Evolutionary conservation across 768 basidiomycete species (phyloP), one percentile per base, ranked within the genome.

Genomic region (Suillus sp.): DNA sequence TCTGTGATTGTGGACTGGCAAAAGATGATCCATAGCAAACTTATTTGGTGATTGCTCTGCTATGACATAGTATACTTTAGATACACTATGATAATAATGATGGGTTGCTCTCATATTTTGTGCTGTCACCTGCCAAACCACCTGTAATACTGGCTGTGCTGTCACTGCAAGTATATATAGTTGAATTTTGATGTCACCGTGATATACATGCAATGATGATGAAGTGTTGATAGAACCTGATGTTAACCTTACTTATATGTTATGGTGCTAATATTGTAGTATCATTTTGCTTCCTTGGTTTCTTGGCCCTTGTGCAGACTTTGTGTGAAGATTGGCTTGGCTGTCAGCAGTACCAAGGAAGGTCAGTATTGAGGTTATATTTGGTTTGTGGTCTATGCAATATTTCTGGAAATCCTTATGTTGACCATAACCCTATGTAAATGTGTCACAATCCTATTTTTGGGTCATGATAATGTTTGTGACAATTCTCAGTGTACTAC

Each of bases 1-100:
- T 48, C 35, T 27, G 48, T 63, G 13, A 63, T 47, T 40, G 50
- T 63, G n/a, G 27, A 35, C 47, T 63, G 62, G 58, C 62, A 59
- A 20, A 59, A 53, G 40, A 45, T 38, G 25, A 58, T 63, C 20
- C 57, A 59, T 50, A 47, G 34, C 20, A 25, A 58, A 37, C 58
- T 63, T 40, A 59, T 63, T 38, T 63, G 62, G 62, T 63, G 56
- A 47, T 25, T 56, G 5, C 27, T n/a, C 1, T 14, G 25, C 27
- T 16, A 48, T 22, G 14, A 27, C 47, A 10, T 48, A 22, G 11
- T 48, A 48, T 48, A 48, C 47, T 48, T 45, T 45, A 25, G 22
- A 48, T 48, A 27, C 25, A 45, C 25, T 4, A 25, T 48, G 25
- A 48, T 48, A 48, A 25, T 27, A 48, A 48, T 14, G 10, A 48